A percentile compares a stretch with the other conserved stretches of the same genome.
Evolutionary conservation across 331 rosid species (phyloP).

Genomic region (Acacia concinna): DNA sequence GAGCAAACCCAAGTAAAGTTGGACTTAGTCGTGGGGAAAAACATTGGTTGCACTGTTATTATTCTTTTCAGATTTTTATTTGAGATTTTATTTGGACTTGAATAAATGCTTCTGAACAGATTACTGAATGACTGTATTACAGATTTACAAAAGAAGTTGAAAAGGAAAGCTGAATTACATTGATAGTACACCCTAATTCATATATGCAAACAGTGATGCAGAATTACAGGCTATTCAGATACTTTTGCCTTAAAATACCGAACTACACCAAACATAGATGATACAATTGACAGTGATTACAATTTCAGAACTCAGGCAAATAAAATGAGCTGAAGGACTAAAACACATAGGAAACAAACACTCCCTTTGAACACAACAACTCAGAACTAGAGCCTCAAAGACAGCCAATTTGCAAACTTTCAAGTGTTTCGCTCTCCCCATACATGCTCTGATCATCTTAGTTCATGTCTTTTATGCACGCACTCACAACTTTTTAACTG

Average conservation of each 20-base stretch:
- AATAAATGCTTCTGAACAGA: background rate
- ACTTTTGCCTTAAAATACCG: background rate
- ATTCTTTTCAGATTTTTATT: constrained; percentile 11
- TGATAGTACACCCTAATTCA: background rate
- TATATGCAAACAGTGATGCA: background rate
- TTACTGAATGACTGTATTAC: background rate
- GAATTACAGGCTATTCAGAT: background rate
- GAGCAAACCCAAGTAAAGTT: background rate
- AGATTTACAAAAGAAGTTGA: background rate
- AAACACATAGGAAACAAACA: background rate
- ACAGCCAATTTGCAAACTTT: background rate
- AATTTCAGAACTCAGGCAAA: too few species aligned
- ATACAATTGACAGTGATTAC: background rate
- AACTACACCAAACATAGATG: background rate
- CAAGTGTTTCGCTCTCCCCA: background rate
- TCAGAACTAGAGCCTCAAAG: too few species aligned
- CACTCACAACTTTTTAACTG: background rate
- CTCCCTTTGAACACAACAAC: too few species aligned
- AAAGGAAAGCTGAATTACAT: background rate
- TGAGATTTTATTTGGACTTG: background rate
- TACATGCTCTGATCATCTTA: background rate
- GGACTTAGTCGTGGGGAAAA: background rate
- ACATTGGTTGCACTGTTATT: background rate
- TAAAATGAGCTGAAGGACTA: background rate
- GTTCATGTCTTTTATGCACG: background rate